Evolutionary conservation across 2,329 filamentous ascomycete species (phyloP).

Genomic region (Aschersonia sp.): DNA sequence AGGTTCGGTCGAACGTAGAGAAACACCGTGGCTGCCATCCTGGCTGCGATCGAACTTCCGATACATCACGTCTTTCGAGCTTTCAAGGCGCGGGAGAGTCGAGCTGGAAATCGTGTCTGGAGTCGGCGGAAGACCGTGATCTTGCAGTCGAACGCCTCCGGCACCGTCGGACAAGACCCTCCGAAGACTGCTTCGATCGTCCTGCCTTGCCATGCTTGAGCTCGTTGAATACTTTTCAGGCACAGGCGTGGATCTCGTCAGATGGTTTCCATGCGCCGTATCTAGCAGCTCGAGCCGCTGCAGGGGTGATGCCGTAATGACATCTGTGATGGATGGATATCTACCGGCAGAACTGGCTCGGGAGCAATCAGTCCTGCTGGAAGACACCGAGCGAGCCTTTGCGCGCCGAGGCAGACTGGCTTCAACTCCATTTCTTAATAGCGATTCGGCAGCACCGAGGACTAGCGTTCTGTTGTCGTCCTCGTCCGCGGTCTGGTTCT

Average conservation of each 20-base stretch:
- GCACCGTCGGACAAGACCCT: conserved; percentile 32
- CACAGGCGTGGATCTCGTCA: conserved; percentile 1
- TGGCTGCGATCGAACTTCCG: conserved; percentile 13
- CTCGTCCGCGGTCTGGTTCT: conserved; percentile 17
- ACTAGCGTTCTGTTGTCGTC: conserved; percentile 16
- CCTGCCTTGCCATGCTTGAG: conserved; percentile 21
- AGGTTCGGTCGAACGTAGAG: conserved; percentile 12
- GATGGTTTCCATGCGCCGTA: conserved; percentile 14
- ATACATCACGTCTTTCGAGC: conserved; percentile 32
- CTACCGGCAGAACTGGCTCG: conserved; percentile 16
- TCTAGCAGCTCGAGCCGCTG: conserved; percentile 34
- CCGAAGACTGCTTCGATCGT: conserved; percentile 32
- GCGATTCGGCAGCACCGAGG: conserved; percentile 8
- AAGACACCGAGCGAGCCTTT: conserved; percentile 1
- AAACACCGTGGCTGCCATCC: conserved; percentile 17
- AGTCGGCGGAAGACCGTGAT: conserved; percentile 37
- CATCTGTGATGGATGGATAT: conserved; percentile 29
- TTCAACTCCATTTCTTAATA: background rate
- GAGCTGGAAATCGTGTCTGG: conserved; percentile 45
- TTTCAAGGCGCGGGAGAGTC: conserved; percentile 33
- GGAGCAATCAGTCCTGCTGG: conserved; percentile 1
- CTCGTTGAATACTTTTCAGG: conserved; percentile 7
- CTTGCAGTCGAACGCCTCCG: conserved; percentile 23
- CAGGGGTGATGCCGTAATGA: conserved; percentile 19
- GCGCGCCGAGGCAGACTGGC: background rate